Base-by-base conservation (phyloP, 139 green algal species). In the Gonium pectorale region DNA sequence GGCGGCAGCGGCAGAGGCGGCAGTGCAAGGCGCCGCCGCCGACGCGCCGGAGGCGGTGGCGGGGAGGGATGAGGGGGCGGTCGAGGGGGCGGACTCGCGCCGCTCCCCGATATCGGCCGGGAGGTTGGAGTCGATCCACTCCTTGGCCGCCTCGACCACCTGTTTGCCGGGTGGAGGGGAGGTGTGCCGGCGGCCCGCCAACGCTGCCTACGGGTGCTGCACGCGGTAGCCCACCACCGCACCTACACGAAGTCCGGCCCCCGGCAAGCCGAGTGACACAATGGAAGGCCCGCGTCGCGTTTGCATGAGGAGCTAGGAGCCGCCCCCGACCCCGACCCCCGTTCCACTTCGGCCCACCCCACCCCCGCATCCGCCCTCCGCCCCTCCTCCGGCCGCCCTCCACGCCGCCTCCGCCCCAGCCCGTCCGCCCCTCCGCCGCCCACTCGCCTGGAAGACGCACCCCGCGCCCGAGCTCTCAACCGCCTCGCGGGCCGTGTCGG, bases 41-140 rank as follows among this genome's bases (percentile, higher is more conserved):
- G 31, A 51, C 22, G 67, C 17, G 44, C 2, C 24, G 37, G 51
- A 13, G 73, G 37, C 38, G 72, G 26, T 64, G 46, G 11, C 56
- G 73, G 26, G 8, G 72, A 26, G 7, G 52, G 72, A 13, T 38
- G 31, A 7, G n/a, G 11, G 27, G 70, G 67, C 3, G 67, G 44
- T 54, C 29, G 19, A 26, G 41, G 26, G 67, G 41, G 24, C 64
- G 13, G 79, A 67, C 2, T 71, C 85, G 4, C 63, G 31, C 22
- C 75, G 68, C 33, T 51, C 41, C 24, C 62, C 86, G 0, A 91
- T n/a, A 49, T 90, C 84, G 1, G 89, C 33, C 3, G 89, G 87
- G 0, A 91, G 40, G 56, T 91, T 67, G 33, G 38, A 40, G 80
- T 92, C 83, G 15, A 92, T 82, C 86, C 86, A 93, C 31, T 93